A percentile compares a stretch with the other conserved stretches of the same genome.
Conservation (phyloP, 208 protist species). For the Jaenimonas drosophilae region DNA sequence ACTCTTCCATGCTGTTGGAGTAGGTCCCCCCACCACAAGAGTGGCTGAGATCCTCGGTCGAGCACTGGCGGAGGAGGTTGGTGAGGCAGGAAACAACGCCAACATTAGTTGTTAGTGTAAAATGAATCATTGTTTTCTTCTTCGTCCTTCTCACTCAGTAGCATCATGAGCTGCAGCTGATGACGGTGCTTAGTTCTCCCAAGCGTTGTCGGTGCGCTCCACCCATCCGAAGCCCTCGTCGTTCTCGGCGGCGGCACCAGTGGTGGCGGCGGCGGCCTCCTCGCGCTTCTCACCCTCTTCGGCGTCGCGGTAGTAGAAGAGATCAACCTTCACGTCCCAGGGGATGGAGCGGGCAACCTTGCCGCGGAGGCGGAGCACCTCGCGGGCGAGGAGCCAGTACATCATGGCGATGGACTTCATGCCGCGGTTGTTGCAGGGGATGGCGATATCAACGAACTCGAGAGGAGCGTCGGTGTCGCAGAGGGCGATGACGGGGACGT, state of each 20-base stretch:
- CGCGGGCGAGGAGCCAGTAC: conserved; percentile 98
- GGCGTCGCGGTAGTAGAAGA: conserved; percentile 98
- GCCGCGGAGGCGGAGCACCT: conserved; percentile 95
- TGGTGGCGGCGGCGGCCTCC: conserved; percentile 28
- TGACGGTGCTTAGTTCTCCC: conserved; percentile 86
- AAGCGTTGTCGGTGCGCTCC: conserved; percentile 79
- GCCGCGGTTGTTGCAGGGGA: conserved; percentile 97
- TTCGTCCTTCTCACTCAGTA: too few species aligned
- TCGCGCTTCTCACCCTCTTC: conserved; percentile 89
- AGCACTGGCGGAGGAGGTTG: too few species aligned
- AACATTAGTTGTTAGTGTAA: too few species aligned
- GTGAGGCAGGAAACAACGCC: too few species aligned
- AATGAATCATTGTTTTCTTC: too few species aligned
- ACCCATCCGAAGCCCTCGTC: conserved; percentile 68
- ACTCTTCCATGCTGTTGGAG: too few species aligned
- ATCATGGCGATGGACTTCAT: conserved; percentile 96
- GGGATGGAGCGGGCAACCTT: conserved; percentile 81
- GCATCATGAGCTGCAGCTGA: too few species aligned
- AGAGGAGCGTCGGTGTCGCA: conserved; percentile 97
- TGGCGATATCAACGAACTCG: conserved; percentile 97
- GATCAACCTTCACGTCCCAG: conserved; percentile 99
- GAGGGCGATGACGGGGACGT: conserved; percentile 99
- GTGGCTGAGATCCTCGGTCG: too few species aligned
- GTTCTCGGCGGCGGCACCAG: conserved; percentile 16
- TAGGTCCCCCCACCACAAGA: too few species aligned